Conservation (phyloP, 2,329 filamentous ascomycete species). For the Sporothrix schenckii region DNA sequence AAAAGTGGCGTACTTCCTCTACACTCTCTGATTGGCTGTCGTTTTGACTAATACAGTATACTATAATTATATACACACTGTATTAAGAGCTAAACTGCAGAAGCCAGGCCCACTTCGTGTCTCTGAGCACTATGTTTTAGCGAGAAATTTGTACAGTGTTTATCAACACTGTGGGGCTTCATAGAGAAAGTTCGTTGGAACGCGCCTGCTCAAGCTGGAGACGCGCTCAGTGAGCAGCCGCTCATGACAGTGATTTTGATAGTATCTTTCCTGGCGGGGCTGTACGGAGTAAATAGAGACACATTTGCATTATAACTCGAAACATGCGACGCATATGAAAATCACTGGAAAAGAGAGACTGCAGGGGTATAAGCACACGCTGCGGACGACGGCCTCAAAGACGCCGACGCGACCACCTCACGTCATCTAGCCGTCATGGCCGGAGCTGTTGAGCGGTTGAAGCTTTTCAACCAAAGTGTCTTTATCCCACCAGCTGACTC, state of each 20-base stretch:
- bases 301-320: not conserved
- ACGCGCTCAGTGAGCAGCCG: slow-evolving; percentile 26
- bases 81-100: not conserved
- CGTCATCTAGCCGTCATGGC: slow-evolving; percentile 12
- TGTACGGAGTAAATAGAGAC: not conserved
- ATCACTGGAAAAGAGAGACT: not conserved
- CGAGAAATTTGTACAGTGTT: not conserved
- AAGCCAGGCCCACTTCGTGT: not conserved
- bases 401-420: not conserved
- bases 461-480: slow-evolving; percentile 59
- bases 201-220: slow-evolving; percentile 27
- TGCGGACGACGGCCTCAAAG: not conserved
- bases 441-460: slow-evolving; percentile 38
- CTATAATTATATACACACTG: not conserved
- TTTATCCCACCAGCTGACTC: slow-evolving; percentile 58
- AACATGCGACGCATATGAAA: not conserved
- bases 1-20: not conserved
- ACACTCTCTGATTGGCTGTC: slow-evolving; percentile 21
- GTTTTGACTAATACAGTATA: not conserved
- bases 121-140: not conserved
- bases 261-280: not conserved
- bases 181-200: slow-evolving; percentile 2
- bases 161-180: slow-evolving; percentile 20
- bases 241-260: not conserved
- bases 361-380: not conserved